Evolutionary conservation across 2,329 filamentous ascomycete genomes (phyloP).

Genomic region (Exophiala aquamarina): DNA sequence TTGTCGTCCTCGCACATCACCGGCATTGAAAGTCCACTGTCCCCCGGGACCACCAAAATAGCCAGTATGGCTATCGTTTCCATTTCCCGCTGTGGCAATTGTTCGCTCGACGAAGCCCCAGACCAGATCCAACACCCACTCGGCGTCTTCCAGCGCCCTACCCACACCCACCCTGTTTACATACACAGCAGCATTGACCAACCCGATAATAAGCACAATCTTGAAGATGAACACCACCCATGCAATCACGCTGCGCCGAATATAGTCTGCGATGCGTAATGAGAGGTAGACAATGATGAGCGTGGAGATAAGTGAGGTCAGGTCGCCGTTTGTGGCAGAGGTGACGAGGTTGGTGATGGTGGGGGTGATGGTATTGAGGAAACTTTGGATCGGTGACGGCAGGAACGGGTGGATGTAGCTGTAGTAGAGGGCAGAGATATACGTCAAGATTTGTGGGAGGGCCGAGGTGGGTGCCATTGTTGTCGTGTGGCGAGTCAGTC

Average conservation of each 20-base stretch:
- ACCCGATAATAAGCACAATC: conserved; percentile 17
- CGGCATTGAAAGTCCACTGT: conserved; percentile 5
- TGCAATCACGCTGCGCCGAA: conserved; percentile 25
- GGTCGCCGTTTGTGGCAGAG: conserved; percentile 16
- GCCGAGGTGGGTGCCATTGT: conserved; percentile 4
- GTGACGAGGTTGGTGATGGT: conserved; percentile 37
- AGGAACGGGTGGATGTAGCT: conserved; percentile 29
- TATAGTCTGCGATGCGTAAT: conserved; percentile 25
- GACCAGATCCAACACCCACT: conserved; percentile 20
- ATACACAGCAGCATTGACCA: conserved; percentile 23
- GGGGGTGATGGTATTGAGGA: conserved; percentile 21
- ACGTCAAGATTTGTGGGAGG: conserved; percentile 23
- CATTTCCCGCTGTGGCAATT: conserved; percentile 4
- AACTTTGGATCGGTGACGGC: conserved; percentile 22
- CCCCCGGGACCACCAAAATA: not conserved
- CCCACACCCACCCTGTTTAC: conserved; percentile 23
- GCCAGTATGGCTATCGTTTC: conserved; percentile 1
- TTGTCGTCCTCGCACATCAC: too few species aligned
- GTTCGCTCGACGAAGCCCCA: conserved; percentile 22
- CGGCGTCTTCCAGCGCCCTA: conserved; percentile 20
- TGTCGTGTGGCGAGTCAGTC: not conserved
- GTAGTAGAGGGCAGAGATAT: conserved; percentile 27
- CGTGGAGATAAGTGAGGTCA: conserved; percentile 24
- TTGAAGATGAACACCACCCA: conserved; percentile 26
- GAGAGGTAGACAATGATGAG: conserved; percentile 22